These are phyloP conservation scores for Apiotrichum sp. DNA, from an alignment of 1,284 basidiomycete genomes.

Conservation along the genomic window DNA sequence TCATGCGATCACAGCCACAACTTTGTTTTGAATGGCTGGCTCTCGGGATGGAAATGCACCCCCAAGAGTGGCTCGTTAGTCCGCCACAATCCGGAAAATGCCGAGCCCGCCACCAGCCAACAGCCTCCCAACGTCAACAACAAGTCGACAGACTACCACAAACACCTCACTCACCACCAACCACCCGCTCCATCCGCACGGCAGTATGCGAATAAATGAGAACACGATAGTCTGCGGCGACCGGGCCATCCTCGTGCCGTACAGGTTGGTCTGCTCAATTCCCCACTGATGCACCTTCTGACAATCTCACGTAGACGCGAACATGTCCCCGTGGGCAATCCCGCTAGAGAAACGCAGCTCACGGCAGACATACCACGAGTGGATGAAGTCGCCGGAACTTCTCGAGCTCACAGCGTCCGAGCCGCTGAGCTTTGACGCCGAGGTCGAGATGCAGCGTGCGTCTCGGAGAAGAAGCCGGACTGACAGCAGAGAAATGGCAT, in stretches of 20 bases:
- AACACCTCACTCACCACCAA: too few species aligned
- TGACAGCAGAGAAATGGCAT: conserved; percentile 67
- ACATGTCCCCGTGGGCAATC: conserved; percentile 56
- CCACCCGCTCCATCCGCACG: too few species aligned
- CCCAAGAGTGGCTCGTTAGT: too few species aligned
- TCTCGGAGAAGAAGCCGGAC: conserved; percentile 10
- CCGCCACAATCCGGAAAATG: too few species aligned
- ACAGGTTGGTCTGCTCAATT: conserved; percentile 50
- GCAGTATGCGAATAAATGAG: conserved; percentile 59
- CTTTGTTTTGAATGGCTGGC: too few species aligned
- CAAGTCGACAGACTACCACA: too few species aligned
- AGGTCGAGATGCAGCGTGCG: conserved; percentile 87
- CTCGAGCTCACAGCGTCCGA: conserved; percentile 80
- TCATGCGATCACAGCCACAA: too few species aligned
- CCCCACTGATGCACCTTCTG: not conserved
- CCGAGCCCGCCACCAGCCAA: too few species aligned
- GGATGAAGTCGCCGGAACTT: conserved; percentile 78
- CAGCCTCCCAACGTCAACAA: too few species aligned
- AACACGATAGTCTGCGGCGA: conserved; percentile 58
- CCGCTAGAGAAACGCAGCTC: not conserved
- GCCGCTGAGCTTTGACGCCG: conserved; percentile 71
- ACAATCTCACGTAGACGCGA: conserved; percentile 45
- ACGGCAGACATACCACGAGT: conserved; percentile 72
- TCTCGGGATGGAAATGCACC: too few species aligned
- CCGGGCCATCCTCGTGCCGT: conserved; percentile 66